Evolutionary conservation across 805 yeast species (phyloP).

Genomic region (Gaillardinia entomophila): DNA sequence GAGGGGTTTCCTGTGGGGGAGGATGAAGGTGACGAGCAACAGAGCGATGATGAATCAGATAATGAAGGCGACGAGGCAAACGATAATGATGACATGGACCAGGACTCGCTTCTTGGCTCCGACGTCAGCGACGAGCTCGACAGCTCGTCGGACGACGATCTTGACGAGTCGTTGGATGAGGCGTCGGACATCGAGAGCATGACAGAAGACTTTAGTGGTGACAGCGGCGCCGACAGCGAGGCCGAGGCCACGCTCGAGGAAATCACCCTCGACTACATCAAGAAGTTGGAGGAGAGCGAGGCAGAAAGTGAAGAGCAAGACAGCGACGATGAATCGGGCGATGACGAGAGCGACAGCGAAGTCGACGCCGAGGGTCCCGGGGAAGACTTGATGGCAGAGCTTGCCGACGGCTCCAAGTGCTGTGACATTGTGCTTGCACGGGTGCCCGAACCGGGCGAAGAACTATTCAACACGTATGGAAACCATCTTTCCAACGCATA

Average conservation of each 20-base stretch:
- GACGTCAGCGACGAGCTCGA: neutral
- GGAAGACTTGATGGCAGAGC: constrained; percentile 29
- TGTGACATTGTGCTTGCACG: constrained; percentile 61
- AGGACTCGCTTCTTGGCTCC: constrained; percentile 3
- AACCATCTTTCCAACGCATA: constrained; percentile 56
- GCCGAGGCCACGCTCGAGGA: constrained; percentile 6
- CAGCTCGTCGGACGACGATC: neutral
- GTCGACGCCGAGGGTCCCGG: constrained; percentile 12
- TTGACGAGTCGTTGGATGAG: neutral
- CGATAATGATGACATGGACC: constrained; percentile 5
- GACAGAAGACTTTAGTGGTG: constrained; percentile 4
- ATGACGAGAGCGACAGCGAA: constrained; percentile 12
- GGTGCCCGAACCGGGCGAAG: constrained; percentile 43
- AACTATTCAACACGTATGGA: constrained; percentile 82
- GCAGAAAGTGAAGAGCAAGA: constrained; percentile 16
- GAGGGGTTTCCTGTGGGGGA: constrained; percentile 1
- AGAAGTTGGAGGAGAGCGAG: constrained; percentile 4
- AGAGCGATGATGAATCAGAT: constrained; percentile 1
- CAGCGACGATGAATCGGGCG: constrained; percentile 18
- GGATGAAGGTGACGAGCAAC: constrained; percentile 6
- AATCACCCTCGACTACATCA: constrained; percentile 20
- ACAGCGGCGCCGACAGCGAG: constrained; percentile 1
- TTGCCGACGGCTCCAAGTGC: constrained; percentile 40
- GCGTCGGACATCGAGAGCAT: constrained; percentile 5
- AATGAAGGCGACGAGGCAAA: constrained; percentile 2